Conservation (phyloP, 306 rosid species). For the Herpetospermum pedunculosum region DNA sequence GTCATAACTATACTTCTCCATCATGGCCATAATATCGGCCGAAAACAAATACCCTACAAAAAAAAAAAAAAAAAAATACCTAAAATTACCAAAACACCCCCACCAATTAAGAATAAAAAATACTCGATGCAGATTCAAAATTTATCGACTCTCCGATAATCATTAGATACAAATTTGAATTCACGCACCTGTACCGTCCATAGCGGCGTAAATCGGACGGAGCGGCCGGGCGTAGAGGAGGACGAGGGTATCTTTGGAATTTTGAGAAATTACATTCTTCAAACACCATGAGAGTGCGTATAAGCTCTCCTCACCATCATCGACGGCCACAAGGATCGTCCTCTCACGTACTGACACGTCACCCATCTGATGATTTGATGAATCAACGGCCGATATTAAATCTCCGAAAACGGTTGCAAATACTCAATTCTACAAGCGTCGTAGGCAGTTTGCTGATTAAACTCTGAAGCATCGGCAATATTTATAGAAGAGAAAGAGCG, state of each 20-base stretch:
- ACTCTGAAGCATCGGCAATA: not conserved
- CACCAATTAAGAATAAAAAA: too few relatives aligned
- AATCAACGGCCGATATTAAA: not conserved
- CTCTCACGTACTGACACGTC: conserved; percentile 32
- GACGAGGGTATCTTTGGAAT: conserved; percentile 51
- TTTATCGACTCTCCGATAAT: too few relatives aligned
- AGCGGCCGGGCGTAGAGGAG: conserved; percentile 63
- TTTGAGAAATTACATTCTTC: conserved; percentile 32
- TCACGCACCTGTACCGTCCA: conserved; percentile 56
- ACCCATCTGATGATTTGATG: conserved; percentile 23
- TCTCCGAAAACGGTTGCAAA: not conserved
- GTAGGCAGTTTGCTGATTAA: not conserved
- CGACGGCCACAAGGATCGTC: conserved; percentile 72
- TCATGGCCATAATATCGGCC: conserved; percentile 34
- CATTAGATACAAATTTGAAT: not conserved
- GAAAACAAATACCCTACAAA: conserved; percentile 58
- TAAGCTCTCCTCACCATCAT: conserved; percentile 80
- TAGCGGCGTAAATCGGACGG: conserved; percentile 27
- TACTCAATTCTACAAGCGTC: not conserved
- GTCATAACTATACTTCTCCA: conserved; percentile 44
- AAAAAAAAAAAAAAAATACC: not conserved
- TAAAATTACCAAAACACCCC: not conserved
- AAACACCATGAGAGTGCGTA: conserved; percentile 78
- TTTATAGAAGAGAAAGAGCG: conserved; percentile 5
- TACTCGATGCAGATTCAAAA: too few relatives aligned